These are phyloP conservation scores for Ascoidea rubescens DNA, from an alignment of 805 yeast species.

Conservation along the genomic window DNA sequence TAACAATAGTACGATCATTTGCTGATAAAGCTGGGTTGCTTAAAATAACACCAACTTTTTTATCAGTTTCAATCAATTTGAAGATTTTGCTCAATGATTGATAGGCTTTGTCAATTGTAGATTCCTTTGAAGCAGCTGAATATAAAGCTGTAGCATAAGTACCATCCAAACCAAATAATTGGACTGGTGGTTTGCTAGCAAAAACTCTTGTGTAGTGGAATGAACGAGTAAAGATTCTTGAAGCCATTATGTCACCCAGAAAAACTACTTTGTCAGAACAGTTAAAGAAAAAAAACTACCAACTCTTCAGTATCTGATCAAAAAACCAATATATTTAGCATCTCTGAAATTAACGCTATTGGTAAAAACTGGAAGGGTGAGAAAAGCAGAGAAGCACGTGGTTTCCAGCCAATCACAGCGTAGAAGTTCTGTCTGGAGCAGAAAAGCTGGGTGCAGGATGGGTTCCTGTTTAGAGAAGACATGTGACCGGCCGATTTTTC, in stretches of 20 bases:
- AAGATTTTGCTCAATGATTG: conserved; percentile 48
- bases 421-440: no score
- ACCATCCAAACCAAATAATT: conserved; percentile 90
- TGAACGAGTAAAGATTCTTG: conserved; percentile 55
- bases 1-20: conserved; percentile 61
- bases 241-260: conserved; percentile 26
- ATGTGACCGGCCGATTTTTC: no score
- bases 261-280: no score
- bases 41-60: conserved; percentile 47
- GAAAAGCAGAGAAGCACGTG: no score
- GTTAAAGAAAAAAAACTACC: no score
- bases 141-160: conserved; percentile 93
- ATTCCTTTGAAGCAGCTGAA: conserved; percentile 77
- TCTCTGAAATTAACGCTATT: no score
- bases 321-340: no score
- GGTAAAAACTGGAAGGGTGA: no score
- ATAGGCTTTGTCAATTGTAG: conserved; percentile 56
- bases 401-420: no score
- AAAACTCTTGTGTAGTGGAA: conserved; percentile 44
- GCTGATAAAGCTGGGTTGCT: conserved; percentile 74
- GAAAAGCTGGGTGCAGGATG: no score
- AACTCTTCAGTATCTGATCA: no score
- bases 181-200: conserved; percentile 73
- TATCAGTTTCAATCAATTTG: conserved; percentile 43
- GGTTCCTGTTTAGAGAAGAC: no score